Base-by-base conservation (phyloP, 73 alveolate genomes). In the Symbiodinium pilosum region DNA sequence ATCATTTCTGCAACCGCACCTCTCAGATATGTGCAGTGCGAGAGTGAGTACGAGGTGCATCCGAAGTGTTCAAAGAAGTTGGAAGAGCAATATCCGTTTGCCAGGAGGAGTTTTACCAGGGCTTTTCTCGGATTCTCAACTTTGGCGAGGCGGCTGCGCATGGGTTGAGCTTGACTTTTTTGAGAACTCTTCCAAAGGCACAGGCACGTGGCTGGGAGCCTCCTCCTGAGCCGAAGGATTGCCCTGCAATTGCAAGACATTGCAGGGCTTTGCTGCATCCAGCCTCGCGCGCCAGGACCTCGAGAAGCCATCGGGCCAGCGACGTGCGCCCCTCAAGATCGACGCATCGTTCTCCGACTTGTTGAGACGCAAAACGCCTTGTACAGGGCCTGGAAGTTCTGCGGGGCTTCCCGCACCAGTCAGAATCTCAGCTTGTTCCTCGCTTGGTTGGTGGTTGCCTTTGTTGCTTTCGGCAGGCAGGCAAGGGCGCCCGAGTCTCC, bases 201-300 rank as follows among this genome's bases (percentile, higher is more conserved):
- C n/a, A n/a, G n/a, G n/a, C 39, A 44, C 95, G 86, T 30, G 95
- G 95, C 64, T 88, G 95, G 95, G 95, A 88, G 95, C 95, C 95
- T 8, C 95, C 95, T 0, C 95, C 95, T 2, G 95, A 88, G 71
- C 95, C 95, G 86, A 88, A 88, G 95, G 95, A 59, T 12, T 54
- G 73, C 26, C 34, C 73, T 5, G 71, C 2, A 6, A 5, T 5
- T 30, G 34, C 4, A n/a, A 24, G 73, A 16, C 8, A 54, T 0
- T 54, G 73, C 32, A 26, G 20, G 32, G 32, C 20, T 16, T 12
- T 4, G 39, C 9, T 24, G 39, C 30, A 7, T 56, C 73, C 39
- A 0, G 20, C 81, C 12, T 64, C 9, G 39, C 9, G 12, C 34
- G 9, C 32, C 38, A 64, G 81, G 81, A 64, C 81, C 41, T 64